phyloP scores from a whole-genome alignment of 805 yeast genomes.

The Yarrowia sp. region DNA sequence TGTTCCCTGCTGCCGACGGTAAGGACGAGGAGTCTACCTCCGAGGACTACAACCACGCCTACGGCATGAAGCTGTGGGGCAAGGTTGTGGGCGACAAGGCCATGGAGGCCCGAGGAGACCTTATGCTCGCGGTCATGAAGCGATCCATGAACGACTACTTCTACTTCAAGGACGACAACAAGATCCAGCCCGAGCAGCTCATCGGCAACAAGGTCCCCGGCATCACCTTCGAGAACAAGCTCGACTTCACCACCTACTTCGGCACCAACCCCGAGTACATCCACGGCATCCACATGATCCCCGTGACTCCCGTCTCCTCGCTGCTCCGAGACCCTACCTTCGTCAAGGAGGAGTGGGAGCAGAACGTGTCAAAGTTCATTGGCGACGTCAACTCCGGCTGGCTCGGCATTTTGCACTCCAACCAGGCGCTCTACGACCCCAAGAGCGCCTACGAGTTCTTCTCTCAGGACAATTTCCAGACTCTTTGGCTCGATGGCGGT shows the following conservation, averaged over 20 bases:
- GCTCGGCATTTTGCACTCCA: conserved; percentile 69
- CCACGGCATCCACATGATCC: conserved; percentile 81
- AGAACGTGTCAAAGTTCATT: conserved; percentile 47
- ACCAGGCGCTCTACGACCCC: conserved; percentile 74
- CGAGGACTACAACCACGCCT: conserved; percentile 72
- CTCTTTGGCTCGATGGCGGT: conserved; percentile 70
- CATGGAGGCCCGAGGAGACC: conserved; percentile 57
- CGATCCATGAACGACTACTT: conserved; percentile 57
- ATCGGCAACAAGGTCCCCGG: conserved; percentile 68
- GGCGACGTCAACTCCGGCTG: conserved; percentile 51
- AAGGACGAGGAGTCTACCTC: conserved; percentile 70
- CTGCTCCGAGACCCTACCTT: conserved; percentile 51
- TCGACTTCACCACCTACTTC: conserved; percentile 72
- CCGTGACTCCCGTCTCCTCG: conserved; percentile 62
- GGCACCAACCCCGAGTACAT: conserved; percentile 64
- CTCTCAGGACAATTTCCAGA: conserved; percentile 51
- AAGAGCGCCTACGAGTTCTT: conserved; percentile 60
- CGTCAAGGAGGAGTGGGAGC: conserved; percentile 59
- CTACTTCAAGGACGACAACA: conserved; percentile 50
- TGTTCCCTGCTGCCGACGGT: conserved; percentile 63
- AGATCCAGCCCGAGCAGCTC: conserved; percentile 52
- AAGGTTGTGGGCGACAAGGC: conserved; percentile 51
- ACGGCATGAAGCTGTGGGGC: conserved; percentile 74
- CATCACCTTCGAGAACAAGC: conserved; percentile 72
- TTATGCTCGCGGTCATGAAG: conserved; percentile 58